These are phyloP conservation scores for Diaporthe eres DNA, from an alignment of 2,329 filamentous ascomycete species.

Conservation along the genomic window DNA sequence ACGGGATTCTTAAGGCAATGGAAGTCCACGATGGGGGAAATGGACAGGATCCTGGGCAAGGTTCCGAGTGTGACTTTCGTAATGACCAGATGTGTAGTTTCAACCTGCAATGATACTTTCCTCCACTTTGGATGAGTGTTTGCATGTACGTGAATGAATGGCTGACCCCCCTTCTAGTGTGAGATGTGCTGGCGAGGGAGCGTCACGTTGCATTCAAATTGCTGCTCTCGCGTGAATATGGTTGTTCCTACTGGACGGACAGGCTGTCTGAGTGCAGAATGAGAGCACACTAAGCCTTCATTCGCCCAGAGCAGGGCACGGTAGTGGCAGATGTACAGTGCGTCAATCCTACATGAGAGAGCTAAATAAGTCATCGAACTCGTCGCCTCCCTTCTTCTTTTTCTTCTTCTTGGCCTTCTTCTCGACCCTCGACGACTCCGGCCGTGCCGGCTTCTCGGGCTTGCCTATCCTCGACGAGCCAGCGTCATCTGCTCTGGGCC, in stretches of 20 bases:
- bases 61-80: conserved; percentile 26
- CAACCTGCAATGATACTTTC: conserved; percentile 18
- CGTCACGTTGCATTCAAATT: neutral
- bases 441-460: conserved; percentile 37
- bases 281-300: neutral
- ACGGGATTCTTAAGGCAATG: conserved; percentile 17
- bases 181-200: neutral
- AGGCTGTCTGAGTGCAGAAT: neutral
- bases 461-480: neutral
- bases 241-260: neutral
- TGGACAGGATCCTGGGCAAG: conserved; percentile 7
- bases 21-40: conserved; percentile 18
- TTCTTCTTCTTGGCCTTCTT: conserved; percentile 63
- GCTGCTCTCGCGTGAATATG: neutral
- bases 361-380: conserved; percentile 81
- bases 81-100: conserved; percentile 37
- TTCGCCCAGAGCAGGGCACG: neutral
- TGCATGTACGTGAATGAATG: neutral
- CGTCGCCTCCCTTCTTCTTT: conserved; percentile 71
- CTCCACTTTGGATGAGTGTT: neutral
- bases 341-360: conserved; percentile 62
- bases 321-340: neutral
- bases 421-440: conserved; percentile 61
- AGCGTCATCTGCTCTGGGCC: neutral
- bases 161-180: neutral